Evolutionary conservation across 768 basidiomycete genomes (phyloP), one percentile per base, ranked within the genome.

Genomic region (Mycena galericulata): DNA sequence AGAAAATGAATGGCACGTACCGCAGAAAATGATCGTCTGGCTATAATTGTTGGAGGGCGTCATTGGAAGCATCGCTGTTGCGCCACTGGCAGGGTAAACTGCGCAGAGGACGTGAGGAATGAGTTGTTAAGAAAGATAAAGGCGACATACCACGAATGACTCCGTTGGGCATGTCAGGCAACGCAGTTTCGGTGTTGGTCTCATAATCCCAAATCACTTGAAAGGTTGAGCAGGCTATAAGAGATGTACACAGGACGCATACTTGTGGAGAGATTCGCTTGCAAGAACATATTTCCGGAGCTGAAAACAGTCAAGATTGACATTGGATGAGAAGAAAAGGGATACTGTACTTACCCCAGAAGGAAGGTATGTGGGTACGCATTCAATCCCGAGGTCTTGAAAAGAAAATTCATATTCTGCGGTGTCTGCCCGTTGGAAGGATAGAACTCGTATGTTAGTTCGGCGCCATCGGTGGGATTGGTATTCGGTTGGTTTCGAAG

Each of bases 31-130:
- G 49, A 97, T 76, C 0, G 94, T 94, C 0, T 92, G 94, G 0
- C 85, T 88, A 76, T 93, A 99, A 76, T 94, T 92, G 81, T 97
- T 98, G 26, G 86, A 91, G 4, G 94, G 93, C 3, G 95, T 97
- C 29, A 99, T 85, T 7, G 97, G 97, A 2, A 99, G 86, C 92
- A 99, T 95, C 40, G 92, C 92, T 2, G 86, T 87, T 0, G 92
- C 97, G 30, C 92, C 95, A 11, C 62, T 65, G 32, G 66, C 70
- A 2, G 70, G 70, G 18, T 71, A 65, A 11, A 65, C 63, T 30
- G n/a, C n/a, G n/a, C n/a, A n/a, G n/a, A n/a, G n/a, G n/a, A n/a
- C n/a, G n/a, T n/a, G n/a, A n/a, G n/a, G n/a, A n/a, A n/a, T n/a
- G n/a, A n/a, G n/a, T n/a, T n/a, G n/a, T n/a, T n/a, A n/a, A n/a